phyloP scores from a whole-genome alignment of 2,329 filamentous ascomycete species.

The Microdochium trichocladiopsis region DNA sequence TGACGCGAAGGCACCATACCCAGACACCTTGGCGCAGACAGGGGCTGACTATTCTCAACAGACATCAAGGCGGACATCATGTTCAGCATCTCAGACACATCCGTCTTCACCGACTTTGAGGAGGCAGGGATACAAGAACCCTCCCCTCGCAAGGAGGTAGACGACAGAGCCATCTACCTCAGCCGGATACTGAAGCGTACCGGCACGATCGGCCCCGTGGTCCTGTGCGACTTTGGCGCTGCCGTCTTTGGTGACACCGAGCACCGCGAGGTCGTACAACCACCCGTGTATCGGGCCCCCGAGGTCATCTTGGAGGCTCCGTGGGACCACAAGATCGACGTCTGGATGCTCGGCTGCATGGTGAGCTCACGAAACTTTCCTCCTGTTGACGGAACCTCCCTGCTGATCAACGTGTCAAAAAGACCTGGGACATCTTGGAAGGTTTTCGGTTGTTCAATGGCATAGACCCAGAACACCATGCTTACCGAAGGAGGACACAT shows the following conservation, averaged over 20 bases:
- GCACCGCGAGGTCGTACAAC: conserved; percentile 29
- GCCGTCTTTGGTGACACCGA: conserved; percentile 26
- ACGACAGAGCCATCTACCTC: conserved; percentile 31
- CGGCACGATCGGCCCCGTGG: conserved; percentile 19
- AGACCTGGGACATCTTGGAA: conserved; percentile 44
- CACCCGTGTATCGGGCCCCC: conserved; percentile 30
- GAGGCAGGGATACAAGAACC: conserved; percentile 29
- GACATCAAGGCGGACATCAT: conserved; percentile 39
- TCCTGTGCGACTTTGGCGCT: conserved; percentile 43
- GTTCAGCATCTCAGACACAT: conserved; percentile 30
- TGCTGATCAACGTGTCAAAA: too few relatives aligned
- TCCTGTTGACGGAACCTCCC: too few relatives aligned
- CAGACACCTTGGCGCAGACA: neutral
- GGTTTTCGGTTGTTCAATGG: conserved; percentile 34
- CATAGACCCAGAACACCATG: conserved; percentile 25
- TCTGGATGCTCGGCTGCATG: conserved; percentile 46
- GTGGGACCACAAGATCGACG: conserved; percentile 40
- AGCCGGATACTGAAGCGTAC: conserved; percentile 30
- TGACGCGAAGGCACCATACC: conserved; percentile 1
- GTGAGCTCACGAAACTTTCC: conserved; percentile 21
- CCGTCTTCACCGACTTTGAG: conserved; percentile 30
- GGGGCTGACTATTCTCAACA: conserved; percentile 5
- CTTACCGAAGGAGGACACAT: conserved; percentile 34
- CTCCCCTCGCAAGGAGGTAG: conserved; percentile 30
- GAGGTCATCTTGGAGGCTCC: conserved; percentile 38